Evolutionary conservation across 108 stramenopile genomes (phyloP).

Genomic region (Epipyxis sp.): DNA sequence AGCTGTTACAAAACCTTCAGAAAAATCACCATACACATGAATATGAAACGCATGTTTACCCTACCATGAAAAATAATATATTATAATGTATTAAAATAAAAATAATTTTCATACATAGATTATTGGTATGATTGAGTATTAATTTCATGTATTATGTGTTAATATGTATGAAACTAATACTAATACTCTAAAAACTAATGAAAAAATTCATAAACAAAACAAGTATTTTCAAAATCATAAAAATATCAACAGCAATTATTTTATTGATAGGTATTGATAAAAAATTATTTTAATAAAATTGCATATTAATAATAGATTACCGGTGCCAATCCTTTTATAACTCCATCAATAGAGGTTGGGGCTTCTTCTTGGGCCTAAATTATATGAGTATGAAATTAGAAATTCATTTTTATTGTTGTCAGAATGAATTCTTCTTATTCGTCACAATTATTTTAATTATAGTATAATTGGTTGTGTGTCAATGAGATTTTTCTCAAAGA

Average conservation of each 20-base stretch:
- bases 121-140: neutral
- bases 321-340: constrained; percentile 69
- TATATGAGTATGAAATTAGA: constrained; percentile 44
- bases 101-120: neutral
- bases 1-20: constrained; percentile 61
- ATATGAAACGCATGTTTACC: constrained; percentile 81
- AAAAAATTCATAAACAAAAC: no score
- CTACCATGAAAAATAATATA: constrained; percentile 22
- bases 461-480: no score
- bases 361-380: constrained; percentile 67
- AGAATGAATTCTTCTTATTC: no score
- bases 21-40: constrained; percentile 74
- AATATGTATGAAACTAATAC: neutral
- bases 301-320: constrained; percentile 32
- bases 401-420: neutral
- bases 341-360: constrained; percentile 59
- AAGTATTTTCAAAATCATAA: neutral
- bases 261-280: neutral
- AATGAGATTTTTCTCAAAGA: no score
- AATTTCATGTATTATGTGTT: neutral
- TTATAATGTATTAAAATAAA: no score
- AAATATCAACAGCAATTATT: neutral
- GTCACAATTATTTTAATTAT: no score
- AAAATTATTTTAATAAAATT: no score
- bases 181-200: neutral